Evolutionary conservation across 441 rosid genomes (phyloP).

Genomic region (Iberis amara): DNA sequence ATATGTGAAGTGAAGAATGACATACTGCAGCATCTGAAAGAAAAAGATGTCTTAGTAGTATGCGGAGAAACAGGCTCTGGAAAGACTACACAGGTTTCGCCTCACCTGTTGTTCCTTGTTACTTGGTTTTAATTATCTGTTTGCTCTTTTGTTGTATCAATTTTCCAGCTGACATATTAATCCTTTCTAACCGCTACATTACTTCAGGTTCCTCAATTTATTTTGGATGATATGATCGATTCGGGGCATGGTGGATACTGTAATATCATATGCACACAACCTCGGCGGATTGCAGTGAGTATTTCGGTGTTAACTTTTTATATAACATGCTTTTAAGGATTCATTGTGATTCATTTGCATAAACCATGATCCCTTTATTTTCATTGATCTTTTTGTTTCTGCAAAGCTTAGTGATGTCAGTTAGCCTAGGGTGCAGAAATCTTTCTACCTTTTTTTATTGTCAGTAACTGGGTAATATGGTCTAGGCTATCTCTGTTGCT

Average conservation of each 20-base stretch:
- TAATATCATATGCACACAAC: constrained; percentile 92
- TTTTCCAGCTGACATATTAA: constrained; percentile 12
- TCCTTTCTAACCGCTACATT: constrained; percentile 22
- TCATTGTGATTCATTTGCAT: constrained; percentile 10
- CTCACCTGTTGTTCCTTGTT: constrained; percentile 7
- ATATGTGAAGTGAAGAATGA: constrained; percentile 60
- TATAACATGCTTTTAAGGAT: constrained; percentile 8
- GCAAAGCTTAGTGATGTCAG: constrained; percentile 5
- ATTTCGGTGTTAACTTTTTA: constrained; percentile 21
- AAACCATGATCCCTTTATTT: neutral
- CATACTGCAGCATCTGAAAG: constrained; percentile 62
- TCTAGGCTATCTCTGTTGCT: constrained; percentile 94
- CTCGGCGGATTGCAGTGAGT: constrained; percentile 85
- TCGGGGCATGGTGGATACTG: constrained; percentile 74
- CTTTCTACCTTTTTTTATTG: constrained; percentile 16
- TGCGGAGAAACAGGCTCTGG: constrained; percentile 99
- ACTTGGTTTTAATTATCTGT: constrained; percentile 6
- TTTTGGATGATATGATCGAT: constrained; percentile 90
- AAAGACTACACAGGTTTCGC: constrained; percentile 87
- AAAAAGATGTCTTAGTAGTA: constrained; percentile 71
- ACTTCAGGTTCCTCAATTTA: constrained; percentile 84
- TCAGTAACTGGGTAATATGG: constrained; percentile 28
- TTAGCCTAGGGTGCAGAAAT: constrained; percentile 15
- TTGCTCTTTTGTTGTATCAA: constrained; percentile 11
- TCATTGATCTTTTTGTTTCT: constrained; percentile 11